Evolutionary conservation across 495 filamentous ascomycete genomes (phyloP), one percentile per base, ranked within the genome.

Genomic region (Podospora anserina): DNA sequence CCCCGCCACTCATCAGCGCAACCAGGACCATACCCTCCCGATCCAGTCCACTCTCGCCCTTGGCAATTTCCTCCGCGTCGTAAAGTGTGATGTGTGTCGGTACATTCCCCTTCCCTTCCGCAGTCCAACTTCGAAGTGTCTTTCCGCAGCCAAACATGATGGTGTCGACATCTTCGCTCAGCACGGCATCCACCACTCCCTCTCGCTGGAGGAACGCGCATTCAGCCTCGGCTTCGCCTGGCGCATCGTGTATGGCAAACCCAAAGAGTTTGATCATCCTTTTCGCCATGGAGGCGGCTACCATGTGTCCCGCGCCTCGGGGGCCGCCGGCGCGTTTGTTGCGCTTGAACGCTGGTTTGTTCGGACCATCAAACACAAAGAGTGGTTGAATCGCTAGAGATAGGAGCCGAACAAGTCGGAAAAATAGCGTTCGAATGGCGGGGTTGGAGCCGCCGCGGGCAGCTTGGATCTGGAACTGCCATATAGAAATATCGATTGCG

Each of bases 141-240:
- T 86, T 76, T 0, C 84, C 87, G 60, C 91, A 93, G 2, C 96
- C 96, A 76, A 98, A 99, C 96, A 99, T 98, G 72, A 99, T 84
- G 2, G 96, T 93, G 77, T 99, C 96, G 53, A 97, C 93, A 82
- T 99, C 96, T 77, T 99, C 94, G 75, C 92, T 97, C 73, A 99
- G 85, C 15, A 98, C 96, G 0, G 91, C 95, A 78, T 99, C 96
- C 3, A 98, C 96, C 57, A 97, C 82, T 0, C 93, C 93, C 32
- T 88, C 85, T 66, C 85, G 84, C 76, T 99, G 94, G 20, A 99
- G 77, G 2, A 93, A 78, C 0, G 96, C 95, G 68, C 96, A 98
- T 80, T 99, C 96, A 0, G 96, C 96, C 74, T 99, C 96, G 1
- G 96, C 96, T 74, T 99, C 96, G 16, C 95, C 96, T 0, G 95